These are phyloP conservation scores for Fragaria nilgerrensis DNA, from an alignment of 306 rosid species.

Conservation along the genomic window DNA sequence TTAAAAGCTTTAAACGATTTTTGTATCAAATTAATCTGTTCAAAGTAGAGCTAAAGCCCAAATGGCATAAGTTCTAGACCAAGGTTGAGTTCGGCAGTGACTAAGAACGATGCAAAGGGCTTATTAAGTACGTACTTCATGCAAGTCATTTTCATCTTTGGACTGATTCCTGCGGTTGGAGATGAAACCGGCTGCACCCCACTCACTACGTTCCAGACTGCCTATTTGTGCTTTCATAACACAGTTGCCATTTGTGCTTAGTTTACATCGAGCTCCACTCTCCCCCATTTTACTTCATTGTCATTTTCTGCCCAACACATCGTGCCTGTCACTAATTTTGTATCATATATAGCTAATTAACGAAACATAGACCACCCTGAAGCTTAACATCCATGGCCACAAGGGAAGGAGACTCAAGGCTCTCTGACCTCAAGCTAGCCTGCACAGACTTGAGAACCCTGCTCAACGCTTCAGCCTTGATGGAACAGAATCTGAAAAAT, in stretches of 20 bases:
- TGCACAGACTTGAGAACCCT: constrained; percentile 52
- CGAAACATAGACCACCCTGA: neutral
- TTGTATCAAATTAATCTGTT: neutral
- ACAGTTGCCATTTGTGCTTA: constrained; percentile 60
- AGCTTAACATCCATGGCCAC: constrained; percentile 35
- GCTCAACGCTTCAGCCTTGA: constrained; percentile 38
- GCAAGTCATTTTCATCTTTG: neutral
- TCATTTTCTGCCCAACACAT: constrained; percentile 38
- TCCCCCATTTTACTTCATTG: constrained; percentile 10
- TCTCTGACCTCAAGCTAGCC: constrained; percentile 46
- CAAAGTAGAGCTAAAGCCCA: neutral
- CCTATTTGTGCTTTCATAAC: constrained; percentile 34
- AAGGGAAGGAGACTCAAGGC: constrained; percentile 26
- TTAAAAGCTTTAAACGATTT: too few relatives aligned
- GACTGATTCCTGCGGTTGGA: constrained; percentile 19
- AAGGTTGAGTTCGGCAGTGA: neutral
- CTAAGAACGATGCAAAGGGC: neutral
- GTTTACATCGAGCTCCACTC: constrained; percentile 46
- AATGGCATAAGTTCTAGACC: neutral
- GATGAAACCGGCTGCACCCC: constrained; percentile 37
- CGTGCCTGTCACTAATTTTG: constrained; percentile 10
- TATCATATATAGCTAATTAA: neutral
- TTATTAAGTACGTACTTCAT: neutral
- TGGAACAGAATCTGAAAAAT: constrained; percentile 37
- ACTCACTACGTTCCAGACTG: constrained; percentile 23